Evolutionary conservation across 208 protist genomes (phyloP).

Genomic region (Lotmaria passim): DNA sequence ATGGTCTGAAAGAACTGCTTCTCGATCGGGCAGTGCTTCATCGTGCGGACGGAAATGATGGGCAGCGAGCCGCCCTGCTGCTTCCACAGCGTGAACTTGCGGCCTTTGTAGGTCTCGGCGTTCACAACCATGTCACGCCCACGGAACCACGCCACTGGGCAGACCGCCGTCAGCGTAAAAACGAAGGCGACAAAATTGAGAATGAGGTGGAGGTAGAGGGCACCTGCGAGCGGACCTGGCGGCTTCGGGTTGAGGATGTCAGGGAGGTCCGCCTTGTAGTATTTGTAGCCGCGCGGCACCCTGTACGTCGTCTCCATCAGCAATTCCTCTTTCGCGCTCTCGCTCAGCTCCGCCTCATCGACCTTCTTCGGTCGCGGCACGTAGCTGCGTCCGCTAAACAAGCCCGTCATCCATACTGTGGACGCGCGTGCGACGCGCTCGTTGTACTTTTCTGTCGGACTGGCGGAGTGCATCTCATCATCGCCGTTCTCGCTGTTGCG

Average conservation of each 20-base stretch:
- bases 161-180: conserved; percentile 46
- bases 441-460: conserved; percentile 33
- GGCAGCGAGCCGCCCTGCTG: conserved; percentile 34
- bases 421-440: conserved; percentile 33
- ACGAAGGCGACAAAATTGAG: conserved; percentile 44
- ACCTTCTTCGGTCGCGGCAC: conserved; percentile 53
- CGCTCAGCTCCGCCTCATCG: conserved; percentile 41
- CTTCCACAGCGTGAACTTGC: conserved; percentile 50
- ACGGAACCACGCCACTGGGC: conserved; percentile 62
- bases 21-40: conserved; percentile 48
- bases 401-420: conserved; percentile 57
- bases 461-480: conserved; percentile 23
- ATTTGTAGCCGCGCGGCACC: conserved; percentile 69
- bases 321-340: conserved; percentile 43
- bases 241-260: conserved; percentile 46
- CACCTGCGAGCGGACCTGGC: conserved; percentile 23
- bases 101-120: conserved; percentile 47
- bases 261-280: conserved; percentile 43
- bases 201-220: conserved; percentile 48
- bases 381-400: conserved; percentile 55
- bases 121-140: conserved; percentile 41
- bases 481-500: not conserved
- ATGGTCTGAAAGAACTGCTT: conserved; percentile 76
- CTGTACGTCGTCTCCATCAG: conserved; percentile 49
- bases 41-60: conserved; percentile 16